Base-by-base conservation (phyloP, 352 stramenopile species). In the Pythium myriotylum region DNA sequence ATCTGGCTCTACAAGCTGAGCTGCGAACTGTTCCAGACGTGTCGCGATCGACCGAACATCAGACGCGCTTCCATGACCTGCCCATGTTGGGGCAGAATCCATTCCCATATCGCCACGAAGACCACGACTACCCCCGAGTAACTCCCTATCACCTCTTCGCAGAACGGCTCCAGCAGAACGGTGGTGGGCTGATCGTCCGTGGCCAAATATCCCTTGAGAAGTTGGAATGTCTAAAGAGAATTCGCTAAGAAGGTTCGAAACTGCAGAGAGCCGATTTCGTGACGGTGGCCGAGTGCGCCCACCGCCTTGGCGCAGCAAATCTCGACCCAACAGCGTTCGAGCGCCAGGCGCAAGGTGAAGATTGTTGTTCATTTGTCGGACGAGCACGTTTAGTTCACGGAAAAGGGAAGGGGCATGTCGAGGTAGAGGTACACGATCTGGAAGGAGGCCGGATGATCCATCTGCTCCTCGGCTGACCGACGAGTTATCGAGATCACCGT, bases 171-270 rank as follows among this genome's bases (percentile, higher is more conserved):
- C 49, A 33, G 66, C 65, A 33, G 68, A 14, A 19, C 60, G 59
- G 37, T 75, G 62, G 14, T 65, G 58, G 1, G 29, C 54, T 14
- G 43, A n/a, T 22, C 70, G 63, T 16, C 68, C 42, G 17, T 76
- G 62, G 4, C 59, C 65, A 27, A 80, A 67, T 6, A 66, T 50
- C 16, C 79, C 41, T 47, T 81, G 81, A 9, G 70, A 77, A 8
- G 68, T 73, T 8, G 83, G 83, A 27, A 92, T 86, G 47, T 94
- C 84, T 16, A 94, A 65, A 7, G 86, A 92, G 56, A 94, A 92
- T 35, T 94, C 86, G 29, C 81, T 93, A 17, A 94, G 66, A 27
- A 94, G 46, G 50, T 92, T 91, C 0, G 84, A 91, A 5, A 92
- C 74, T 13, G 83, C 70, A 32, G 84, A 88, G 47, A 91, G 64